These are phyloP conservation scores for Sporothrix phasma DNA, from an alignment of 2,329 filamentous ascomycete species.

Conservation along the genomic window DNA sequence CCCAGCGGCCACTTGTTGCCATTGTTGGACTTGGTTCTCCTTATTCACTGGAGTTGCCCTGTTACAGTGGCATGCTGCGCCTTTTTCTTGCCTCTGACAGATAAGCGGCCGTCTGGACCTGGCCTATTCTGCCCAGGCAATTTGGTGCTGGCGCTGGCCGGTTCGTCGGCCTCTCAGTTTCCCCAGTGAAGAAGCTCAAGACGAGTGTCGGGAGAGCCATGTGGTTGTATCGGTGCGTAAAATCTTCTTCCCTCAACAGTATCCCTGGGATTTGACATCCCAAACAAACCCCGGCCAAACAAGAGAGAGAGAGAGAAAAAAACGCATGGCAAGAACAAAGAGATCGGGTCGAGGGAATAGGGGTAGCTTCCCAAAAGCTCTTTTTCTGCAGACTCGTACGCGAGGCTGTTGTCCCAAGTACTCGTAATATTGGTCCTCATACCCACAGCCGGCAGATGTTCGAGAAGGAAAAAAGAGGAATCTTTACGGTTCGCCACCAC, in stretches of 20 bases:
- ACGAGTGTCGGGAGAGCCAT: neutral
- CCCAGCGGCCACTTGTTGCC: neutral
- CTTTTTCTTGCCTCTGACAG: neutral
- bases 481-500: neutral
- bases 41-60: neutral
- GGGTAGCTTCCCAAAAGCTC: neutral
- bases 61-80: neutral
- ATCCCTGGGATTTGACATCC: too few relatives aligned
- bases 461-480: neutral
- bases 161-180: neutral
- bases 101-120: neutral
- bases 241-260: too few relatives aligned
- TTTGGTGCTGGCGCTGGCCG: neutral
- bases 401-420: too few relatives aligned
- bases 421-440: too few relatives aligned
- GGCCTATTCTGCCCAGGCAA: neutral
- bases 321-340: neutral
- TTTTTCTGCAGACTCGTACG: too few relatives aligned
- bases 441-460: neutral
- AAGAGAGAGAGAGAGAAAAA: neutral
- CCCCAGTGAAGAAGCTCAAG: neutral
- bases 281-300: neutral
- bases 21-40: neutral
- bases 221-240: too few relatives aligned
- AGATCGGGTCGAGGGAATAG: too few relatives aligned